Base-by-base conservation (phyloP, 2,329 filamentous ascomycete species). In the Sarocladiaceae sp. region DNA sequence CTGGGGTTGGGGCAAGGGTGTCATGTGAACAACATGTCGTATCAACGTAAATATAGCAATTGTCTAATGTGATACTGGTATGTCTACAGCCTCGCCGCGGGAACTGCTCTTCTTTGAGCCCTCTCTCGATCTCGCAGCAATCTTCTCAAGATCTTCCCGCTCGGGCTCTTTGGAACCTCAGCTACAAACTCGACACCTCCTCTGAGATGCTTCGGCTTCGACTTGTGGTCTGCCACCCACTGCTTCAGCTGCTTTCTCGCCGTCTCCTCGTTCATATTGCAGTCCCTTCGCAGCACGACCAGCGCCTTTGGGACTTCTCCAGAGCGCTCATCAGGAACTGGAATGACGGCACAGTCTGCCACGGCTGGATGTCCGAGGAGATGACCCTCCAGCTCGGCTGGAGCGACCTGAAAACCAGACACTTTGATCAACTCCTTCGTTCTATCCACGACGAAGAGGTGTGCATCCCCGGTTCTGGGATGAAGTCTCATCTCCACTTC, bases 381-480 rank as follows among this genome's bases (percentile, higher is more conserved):
- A 50, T 85, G 80, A 0, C 82, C 80, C 62, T 89, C 85, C 2
- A 89, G 72, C 56, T 89, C 85, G 1, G 85, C 85, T 0, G 85
- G 85, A 1, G 85, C 84, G 11, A 89, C 85, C 73, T 89, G 85
- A 44, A 80, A 67, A 37, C 84, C 85, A 73, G 84, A 26, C 4
- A 85, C 81, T 58, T 85, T 85, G 63, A 86, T 85, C 34, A 85
- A 65, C 57, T 86, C 76, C 51, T 75, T 71, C 46, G 69, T 58
- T 16, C 88, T 78, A 58, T 94, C 88, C 3, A 88, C 83, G 47
- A 95, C 85, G 60, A 86, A 84, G 34, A 94, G 58, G 57, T 94
- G 88, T 13, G 26, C 9, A 29, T 29, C 26, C 9, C 26, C 26
- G 9, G 26, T 29, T 13, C 13, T 29, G 26, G 26, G 26, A 13